Evolutionary conservation across 2,329 filamentous ascomycete genomes (phyloP), one percentile per base, ranked within the genome.

Genomic region (Exutisphaerella laricina): DNA sequence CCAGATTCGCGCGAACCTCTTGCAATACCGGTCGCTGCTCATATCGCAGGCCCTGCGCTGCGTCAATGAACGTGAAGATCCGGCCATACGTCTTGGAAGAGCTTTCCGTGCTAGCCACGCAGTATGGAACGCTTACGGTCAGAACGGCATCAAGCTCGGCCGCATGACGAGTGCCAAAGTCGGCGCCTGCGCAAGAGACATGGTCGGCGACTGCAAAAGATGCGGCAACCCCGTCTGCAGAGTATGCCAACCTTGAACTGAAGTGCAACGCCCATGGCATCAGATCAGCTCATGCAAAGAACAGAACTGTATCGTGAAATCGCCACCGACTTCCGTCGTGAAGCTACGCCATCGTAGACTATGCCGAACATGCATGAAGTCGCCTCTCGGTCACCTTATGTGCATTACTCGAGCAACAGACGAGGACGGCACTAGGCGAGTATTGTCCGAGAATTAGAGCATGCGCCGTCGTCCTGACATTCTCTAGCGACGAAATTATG

Each of bases 291-390:
- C 33, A 50, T 34, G 25, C 30, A 20, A 25, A 35, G 5, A 22
- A 39, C 63, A 94, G 88, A 97, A 97, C 56, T 97, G 90, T 66
- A 82, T 83, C 4, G 84, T 87, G 58, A 95, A 96, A 65, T 80
- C 85, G 0, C 88, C 87, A 1, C 78, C 83, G 2, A 72, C 75
- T 1, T 70, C 74, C 22, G 73, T 79, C 16, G 73, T 94, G 26
- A 80, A 79, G 30, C 78, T 83, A 48, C 81, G 90, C 28, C 84
- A 94, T 61, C 84, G 90, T 37, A 79, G 90, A 16, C 75, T 96
- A 3, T 96, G 90, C 62, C 73, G 74, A 5, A 74, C 79, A 7
- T 96, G 90, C 62, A 75, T 79, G 21, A 81, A 80, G 48, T 82
- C 81, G 1, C 85, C 88, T 0, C 70, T 95, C 16, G 67, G 74